Conservation (phyloP, 2,329 filamentous ascomycete species). For the Myriosclerotinia curreyana region DNA sequence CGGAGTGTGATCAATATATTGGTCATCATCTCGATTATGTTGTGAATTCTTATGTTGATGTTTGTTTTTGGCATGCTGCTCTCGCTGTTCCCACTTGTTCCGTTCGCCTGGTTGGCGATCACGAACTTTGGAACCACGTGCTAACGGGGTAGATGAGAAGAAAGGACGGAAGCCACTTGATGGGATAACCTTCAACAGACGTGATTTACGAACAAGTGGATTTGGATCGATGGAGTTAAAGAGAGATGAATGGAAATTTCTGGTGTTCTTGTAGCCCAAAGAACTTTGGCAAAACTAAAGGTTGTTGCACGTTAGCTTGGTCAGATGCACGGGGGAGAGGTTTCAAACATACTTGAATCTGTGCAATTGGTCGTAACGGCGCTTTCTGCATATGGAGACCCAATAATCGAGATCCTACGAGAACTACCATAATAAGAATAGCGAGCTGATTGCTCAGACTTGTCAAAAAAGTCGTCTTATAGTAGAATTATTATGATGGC, state of each 20-base stretch:
- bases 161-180: slow-evolving; percentile 9
- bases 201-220: not conserved
- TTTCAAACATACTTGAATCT: not conserved
- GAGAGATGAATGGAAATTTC: not conserved
- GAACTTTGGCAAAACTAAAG: not conserved
- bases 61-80: not conserved
- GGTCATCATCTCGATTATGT: not conserved
- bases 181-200: not conserved
- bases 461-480: not conserved
- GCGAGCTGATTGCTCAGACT: not conserved
- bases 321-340: not conserved
- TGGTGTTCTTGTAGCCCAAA: not conserved
- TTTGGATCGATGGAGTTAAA: not conserved
- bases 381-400: not conserved
- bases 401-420: not conserved
- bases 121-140: not conserved
- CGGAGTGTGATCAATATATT: not conserved
- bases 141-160: slow-evolving; percentile 7
- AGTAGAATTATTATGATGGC: not conserved
- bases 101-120: not conserved
- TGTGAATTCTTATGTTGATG: not conserved
- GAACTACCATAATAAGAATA: not conserved
- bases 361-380: not conserved
- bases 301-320: not conserved
- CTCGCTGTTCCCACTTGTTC: not conserved